Conservation (phyloP, 371 early-diverging fungal genomes). For the Lichtheimia ornata region DNA sequence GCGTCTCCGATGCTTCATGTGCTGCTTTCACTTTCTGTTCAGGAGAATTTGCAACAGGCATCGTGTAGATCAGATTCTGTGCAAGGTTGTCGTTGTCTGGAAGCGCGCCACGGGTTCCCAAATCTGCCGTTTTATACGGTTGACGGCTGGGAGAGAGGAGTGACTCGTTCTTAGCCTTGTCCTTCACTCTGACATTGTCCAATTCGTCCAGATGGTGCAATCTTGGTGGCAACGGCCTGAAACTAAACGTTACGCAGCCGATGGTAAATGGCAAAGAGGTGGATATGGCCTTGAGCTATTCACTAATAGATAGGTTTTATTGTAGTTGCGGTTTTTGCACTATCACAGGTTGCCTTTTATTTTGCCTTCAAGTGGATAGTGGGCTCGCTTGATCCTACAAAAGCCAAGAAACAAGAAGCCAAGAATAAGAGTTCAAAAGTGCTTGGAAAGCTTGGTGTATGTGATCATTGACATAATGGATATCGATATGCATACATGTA, state of each 20-base stretch:
- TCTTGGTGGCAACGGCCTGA: constrained; percentile 57
- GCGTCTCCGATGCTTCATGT: constrained; percentile 13
- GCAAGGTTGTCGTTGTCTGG: no score
- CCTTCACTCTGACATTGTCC: no score
- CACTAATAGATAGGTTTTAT: neutral
- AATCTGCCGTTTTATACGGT: no score
- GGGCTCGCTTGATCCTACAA: constrained; percentile 71
- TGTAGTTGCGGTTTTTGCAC: constrained; percentile 72
- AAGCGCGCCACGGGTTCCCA: no score
- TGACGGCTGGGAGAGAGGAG: no score
- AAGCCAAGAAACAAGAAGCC: constrained; percentile 73
- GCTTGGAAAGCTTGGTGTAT: constrained; percentile 75
- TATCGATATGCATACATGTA: neutral
- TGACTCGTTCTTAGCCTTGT: no score
- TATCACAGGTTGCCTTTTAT: constrained; percentile 84
- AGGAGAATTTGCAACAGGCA: constrained; percentile 17
- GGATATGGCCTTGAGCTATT: no score
- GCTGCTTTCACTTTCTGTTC: constrained; percentile 17
- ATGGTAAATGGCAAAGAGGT: constrained; percentile 36
- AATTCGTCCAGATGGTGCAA: constrained; percentile 25
- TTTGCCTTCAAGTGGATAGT: constrained; percentile 84
- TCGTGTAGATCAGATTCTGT: neutral
- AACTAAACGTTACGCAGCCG: constrained; percentile 67
- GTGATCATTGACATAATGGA: constrained; percentile 9
- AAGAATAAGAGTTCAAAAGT: constrained; percentile 72